phyloP scores from a whole-genome alignment of 257 asterid genomes.

The Nicotiana noctiflora region DNA sequence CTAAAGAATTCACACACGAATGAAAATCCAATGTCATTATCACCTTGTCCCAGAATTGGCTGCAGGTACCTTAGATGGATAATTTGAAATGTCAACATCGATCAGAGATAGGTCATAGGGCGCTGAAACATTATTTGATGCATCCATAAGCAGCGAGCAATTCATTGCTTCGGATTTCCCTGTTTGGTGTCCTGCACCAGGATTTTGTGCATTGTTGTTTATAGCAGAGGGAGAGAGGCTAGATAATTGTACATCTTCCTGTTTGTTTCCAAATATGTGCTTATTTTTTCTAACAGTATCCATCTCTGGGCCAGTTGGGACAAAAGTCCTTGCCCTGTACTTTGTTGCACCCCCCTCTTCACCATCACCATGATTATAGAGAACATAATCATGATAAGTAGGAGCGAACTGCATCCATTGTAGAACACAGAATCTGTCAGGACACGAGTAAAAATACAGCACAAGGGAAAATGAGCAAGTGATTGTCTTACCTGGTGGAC shows the following conservation, averaged over 20 bases:
- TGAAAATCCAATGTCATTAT: conserved; percentile 22
- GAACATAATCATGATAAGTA: conserved; percentile 91
- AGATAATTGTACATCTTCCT: conserved; percentile 59
- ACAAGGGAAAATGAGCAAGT: not conserved
- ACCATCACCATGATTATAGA: conserved; percentile 84
- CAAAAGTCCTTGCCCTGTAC: conserved; percentile 91
- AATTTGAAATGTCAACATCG: conserved; percentile 67
- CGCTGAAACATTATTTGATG: conserved; percentile 34
- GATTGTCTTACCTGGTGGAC: conserved; percentile 73
- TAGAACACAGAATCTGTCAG: not conserved
- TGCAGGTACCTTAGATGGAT: conserved; percentile 53
- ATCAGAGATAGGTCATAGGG: conserved; percentile 67
- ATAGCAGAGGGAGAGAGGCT: conserved; percentile 48
- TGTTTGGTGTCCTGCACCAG: conserved; percentile 19
- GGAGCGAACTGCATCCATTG: conserved; percentile 76
- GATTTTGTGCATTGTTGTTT: conserved; percentile 28
- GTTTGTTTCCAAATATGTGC: conserved; percentile 48
- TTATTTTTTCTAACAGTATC: conserved; percentile 80
- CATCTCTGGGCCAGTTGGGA: conserved; percentile 95
- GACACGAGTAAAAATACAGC: conserved; percentile 6
- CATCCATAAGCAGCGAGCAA: conserved; percentile 51
- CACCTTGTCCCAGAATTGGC: conserved; percentile 40
- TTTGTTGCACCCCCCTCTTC: conserved; percentile 72
- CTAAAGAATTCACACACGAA: not conserved
- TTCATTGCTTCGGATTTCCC: conserved; percentile 49